Evolutionary conservation across 1,139 yeast species (phyloP), one percentile per base, ranked within the genome.

Genomic region (Groenewaldozyma auringiensis): DNA sequence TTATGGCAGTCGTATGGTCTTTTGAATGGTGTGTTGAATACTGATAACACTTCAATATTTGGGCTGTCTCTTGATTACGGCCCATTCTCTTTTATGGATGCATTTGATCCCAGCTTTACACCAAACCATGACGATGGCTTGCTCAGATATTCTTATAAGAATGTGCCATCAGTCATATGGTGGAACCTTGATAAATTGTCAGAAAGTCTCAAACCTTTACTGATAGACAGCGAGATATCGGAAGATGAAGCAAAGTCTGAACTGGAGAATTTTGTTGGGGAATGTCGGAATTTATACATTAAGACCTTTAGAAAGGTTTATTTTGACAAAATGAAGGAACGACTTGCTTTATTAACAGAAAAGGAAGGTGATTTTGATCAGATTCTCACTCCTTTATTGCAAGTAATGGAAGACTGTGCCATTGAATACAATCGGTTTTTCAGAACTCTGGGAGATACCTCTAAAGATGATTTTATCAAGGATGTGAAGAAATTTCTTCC

Each of bases 21-120:
- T 59, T 67, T 89, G 57, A 92, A 92, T 59, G 98, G 98, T 4
- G 98, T 92, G 2, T 69, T 92, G 49, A 92, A 92, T 61, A 89
- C 97, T 0, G 98, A 92, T 61, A 92, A 92, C 60, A 87, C 96
- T 0, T 86, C 96, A 0, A 72, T 92, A 4, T 61, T 83, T 40
- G 98, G 98, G 0, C 69, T 89, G 14, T 79, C 95, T 0, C 78
- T 92, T 66, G 98, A 92, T 64, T 92, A 83, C 62, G 98, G 98
- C 2, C 98, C 98, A 1, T 92, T 86, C 67, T 84, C 94, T 21
- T 84, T 88, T 42, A 72, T 84, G 80, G 96, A 89, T 60, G 78
- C 77, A 47, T 92, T 82, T 61, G 81, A 87, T 58, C 89, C 94
- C 4, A 65, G 74, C 44, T 89, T 76, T 60, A 84, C 96, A 0